Percentiles rank a stretch among this genome's conserved stretches.
Conservation (phyloP, 176 grass and related monocot species). For the Carex myosuroides region DNA sequence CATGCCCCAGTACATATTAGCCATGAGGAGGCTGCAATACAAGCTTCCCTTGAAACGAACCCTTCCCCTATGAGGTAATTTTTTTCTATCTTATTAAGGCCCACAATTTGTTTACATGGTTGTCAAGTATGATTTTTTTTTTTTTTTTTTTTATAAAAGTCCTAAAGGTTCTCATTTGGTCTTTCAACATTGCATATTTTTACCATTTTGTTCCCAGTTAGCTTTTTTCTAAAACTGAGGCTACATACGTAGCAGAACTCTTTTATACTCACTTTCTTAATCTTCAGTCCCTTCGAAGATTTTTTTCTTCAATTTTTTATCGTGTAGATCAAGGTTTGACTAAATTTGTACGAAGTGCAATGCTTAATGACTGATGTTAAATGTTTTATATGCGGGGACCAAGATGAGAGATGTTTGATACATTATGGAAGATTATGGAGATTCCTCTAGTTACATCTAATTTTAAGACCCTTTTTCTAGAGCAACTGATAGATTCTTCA, state of each 20-base stretch:
- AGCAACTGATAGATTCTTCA: background rate
- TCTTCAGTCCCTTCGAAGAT: background rate
- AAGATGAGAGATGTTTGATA: background rate
- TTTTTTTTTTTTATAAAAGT: background rate
- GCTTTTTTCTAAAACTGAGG: background rate
- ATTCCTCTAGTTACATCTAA: slow-evolving; percentile 4
- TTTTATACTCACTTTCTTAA: background rate
- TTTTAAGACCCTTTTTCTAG: background rate
- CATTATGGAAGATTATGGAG: background rate
- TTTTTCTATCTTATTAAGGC: background rate
- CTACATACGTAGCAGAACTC: background rate
- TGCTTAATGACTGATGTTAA: background rate
- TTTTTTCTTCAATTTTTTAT: background rate
- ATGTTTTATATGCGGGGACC: background rate
- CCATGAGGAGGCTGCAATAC: slow-evolving; percentile 67
- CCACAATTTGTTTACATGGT: background rate
- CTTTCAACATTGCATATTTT: background rate
- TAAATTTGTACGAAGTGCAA: background rate
- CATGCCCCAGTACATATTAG: slow-evolving; percentile 52
- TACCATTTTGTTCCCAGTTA: background rate
- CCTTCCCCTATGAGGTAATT: slow-evolving; percentile 55
- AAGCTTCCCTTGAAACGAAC: slow-evolving; percentile 78
- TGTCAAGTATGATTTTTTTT: background rate
- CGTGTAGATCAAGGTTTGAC: background rate
- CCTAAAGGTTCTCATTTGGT: background rate